These are phyloP conservation scores for Cercophora newfieldiana DNA, from an alignment of 495 filamentous ascomycete genomes.

Conservation along the genomic window DNA sequence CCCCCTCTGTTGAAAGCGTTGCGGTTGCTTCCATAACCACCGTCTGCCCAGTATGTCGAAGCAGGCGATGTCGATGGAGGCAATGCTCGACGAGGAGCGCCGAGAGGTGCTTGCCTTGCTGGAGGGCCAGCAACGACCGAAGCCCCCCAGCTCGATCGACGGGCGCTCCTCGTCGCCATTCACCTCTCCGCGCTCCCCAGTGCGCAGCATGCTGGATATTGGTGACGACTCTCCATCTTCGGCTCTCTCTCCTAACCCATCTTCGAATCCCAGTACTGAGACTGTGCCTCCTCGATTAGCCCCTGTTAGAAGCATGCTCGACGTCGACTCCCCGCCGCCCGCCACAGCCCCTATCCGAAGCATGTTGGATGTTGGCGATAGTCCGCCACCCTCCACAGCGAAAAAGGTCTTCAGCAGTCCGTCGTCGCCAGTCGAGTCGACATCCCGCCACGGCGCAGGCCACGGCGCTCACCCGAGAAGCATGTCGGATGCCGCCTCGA, in stretches of 20 bases:
- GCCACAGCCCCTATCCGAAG: constrained; percentile 36
- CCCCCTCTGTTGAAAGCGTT: neutral
- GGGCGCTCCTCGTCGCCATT: constrained; percentile 50
- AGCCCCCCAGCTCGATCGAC: constrained; percentile 37
- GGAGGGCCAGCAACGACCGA: constrained; percentile 44
- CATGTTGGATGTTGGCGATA: constrained; percentile 43
- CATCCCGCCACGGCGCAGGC: constrained; percentile 17
- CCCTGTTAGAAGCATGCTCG: constrained; percentile 62
- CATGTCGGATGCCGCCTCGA: constrained; percentile 51
- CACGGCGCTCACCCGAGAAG: constrained; percentile 45
- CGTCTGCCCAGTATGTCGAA: constrained; percentile 12
- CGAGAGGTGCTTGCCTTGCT: constrained; percentile 67
- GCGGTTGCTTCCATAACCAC: neutral
- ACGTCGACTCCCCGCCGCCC: constrained; percentile 45
- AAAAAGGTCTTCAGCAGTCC: constrained; percentile 39
- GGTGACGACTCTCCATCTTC: constrained; percentile 34
- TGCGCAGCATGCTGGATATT: constrained; percentile 57
- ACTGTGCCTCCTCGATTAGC: constrained; percentile 29
- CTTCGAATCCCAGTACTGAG: constrained; percentile 32
- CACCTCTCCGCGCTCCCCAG: constrained; percentile 52
- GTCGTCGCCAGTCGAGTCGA: constrained; percentile 41
- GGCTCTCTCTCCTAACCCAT: constrained; percentile 24
- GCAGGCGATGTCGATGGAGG: constrained; percentile 63
- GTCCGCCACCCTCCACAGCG: constrained; percentile 25
- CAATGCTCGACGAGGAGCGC: constrained; percentile 71